Base-by-base conservation (phyloP, 805 yeast species). In the Metschnikowia sp. region DNA sequence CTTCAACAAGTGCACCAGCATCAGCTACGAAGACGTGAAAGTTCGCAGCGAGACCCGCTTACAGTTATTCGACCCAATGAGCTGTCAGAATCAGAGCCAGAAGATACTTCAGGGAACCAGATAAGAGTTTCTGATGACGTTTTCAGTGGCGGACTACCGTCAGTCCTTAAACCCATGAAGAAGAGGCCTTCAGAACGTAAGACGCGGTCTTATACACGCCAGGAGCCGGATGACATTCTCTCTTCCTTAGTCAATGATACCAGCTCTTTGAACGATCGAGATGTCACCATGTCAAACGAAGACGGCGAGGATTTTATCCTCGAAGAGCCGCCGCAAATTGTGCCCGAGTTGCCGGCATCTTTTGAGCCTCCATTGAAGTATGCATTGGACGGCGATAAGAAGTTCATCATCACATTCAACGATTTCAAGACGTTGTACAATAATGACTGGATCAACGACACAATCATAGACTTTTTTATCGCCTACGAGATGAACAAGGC, bases 381-480 rank as follows among this genome's bases (percentile, higher is more conserved):
- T 53, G 67, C 66, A 13, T 83, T 89, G 56, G 61, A 66, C 26
- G 84, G 82, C 55, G 77, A 76, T 5, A 75, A 79, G 36, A 63
- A 68, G 1, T 76, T 86, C 53, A 75, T 77, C 4, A 77, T 92
- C 8, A 74, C 82, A 1, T 77, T 80, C 49, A 74, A 79, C 34
- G 99, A 94, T 61, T 88, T 86, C 63, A 80, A 79, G 51, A 86
- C 97, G 39, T 73, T 92, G 9, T 82, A 83, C 59, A 84, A 85
- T 48, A 83, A 83, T 40, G 88, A 86, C 52, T 92, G 96, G 91
- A 79, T 94, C 41, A 92, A 94, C 67, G 99, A 94, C 60, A 79
- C 86, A 0, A 71, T 94, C 42, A 84, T 94, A 46, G 96, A 89
- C 63, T 92, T 92, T 61, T 90, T 88, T 58, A 72, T 88, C 29